These are phyloP conservation scores for Typha latifolia DNA, from an alignment of 176 grass and related monocot species.

Conservation along the genomic window DNA sequence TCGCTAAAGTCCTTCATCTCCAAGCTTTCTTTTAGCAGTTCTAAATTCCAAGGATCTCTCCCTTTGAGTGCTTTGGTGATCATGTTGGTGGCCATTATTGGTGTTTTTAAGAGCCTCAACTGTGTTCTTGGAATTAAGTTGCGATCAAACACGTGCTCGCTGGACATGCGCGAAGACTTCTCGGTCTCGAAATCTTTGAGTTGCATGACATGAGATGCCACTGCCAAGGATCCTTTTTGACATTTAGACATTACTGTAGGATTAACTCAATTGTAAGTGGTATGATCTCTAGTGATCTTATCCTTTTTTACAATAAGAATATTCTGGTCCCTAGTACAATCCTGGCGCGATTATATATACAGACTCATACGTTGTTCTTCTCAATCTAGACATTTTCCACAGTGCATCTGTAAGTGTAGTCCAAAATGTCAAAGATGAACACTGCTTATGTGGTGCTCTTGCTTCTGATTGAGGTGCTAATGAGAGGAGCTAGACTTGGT, in stretches of 20 bases:
- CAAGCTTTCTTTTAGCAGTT: not conserved
- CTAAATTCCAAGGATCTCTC: not conserved
- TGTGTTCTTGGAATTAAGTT: not conserved
- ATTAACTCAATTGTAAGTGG: not conserved
- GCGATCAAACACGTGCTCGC: not conserved
- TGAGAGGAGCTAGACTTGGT: constrained; percentile 19
- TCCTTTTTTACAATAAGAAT: not conserved
- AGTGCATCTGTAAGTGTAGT: not conserved
- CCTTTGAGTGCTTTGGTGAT: not conserved
- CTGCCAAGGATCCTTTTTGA: constrained; percentile 4
- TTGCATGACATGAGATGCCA: constrained; percentile 19
- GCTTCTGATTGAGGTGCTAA: constrained; percentile 29
- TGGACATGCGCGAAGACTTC: not conserved
- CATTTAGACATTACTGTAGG: not conserved
- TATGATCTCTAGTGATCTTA: not conserved
- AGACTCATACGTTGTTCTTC: constrained; percentile 17
- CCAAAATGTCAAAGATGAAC: constrained; percentile 5
- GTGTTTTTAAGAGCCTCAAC: not conserved
- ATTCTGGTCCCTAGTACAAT: not conserved
- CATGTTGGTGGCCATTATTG: not conserved
- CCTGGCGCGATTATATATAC: constrained; percentile 49
- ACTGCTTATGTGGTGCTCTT: constrained; percentile 24
- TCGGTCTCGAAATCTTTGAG: constrained; percentile 1
- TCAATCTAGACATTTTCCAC: not conserved
- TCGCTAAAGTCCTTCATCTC: not conserved